Conservation (phyloP, 2,329 filamentous ascomycete genomes). For the Cladophialophora chaetospira region DNA sequence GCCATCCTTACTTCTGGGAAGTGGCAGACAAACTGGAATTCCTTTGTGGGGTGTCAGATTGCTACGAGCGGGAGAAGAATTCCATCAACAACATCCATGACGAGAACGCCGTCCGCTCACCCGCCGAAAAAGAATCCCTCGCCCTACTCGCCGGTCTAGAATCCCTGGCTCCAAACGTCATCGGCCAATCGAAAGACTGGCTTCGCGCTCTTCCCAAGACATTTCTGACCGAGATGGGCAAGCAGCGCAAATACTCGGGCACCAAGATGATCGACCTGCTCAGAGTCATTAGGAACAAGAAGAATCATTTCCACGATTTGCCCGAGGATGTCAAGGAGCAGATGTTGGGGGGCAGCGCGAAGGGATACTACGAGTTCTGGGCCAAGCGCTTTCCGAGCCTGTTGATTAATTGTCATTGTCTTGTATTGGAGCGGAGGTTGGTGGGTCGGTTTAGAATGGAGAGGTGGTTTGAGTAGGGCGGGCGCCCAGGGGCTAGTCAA, state of each 20-base stretch:
- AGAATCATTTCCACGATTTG: slow-evolving; percentile 98
- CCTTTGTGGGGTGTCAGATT: slow-evolving; percentile 93
- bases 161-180: slow-evolving; percentile 52
- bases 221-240: slow-evolving; percentile 87
- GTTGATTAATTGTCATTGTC: slow-evolving; percentile 75
- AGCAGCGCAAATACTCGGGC: slow-evolving; percentile 93
- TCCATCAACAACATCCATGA: slow-evolving; percentile 31
- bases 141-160: slow-evolving; percentile 55
- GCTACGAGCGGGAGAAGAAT: slow-evolving; percentile 83
- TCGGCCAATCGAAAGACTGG: slow-evolving; percentile 63
- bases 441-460: slow-evolving; percentile 63
- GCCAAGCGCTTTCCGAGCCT: slow-evolving; percentile 75
- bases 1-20: slow-evolving; percentile 96
- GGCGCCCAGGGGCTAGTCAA: not conserved
- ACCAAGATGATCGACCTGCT: slow-evolving; percentile 80
- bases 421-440: slow-evolving; percentile 68
- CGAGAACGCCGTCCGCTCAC: slow-evolving; percentile 27
- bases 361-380: slow-evolving; percentile 79
- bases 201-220: slow-evolving; percentile 71
- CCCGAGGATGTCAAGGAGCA: slow-evolving; percentile 71
- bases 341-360: slow-evolving; percentile 49
- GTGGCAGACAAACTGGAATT: slow-evolving; percentile 86
- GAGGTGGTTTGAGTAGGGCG: slow-evolving; percentile 59
- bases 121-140: slow-evolving; percentile 24
- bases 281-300: slow-evolving; percentile 89